Percentiles rank a stretch among this genome's conserved stretches.
These are phyloP conservation scores for Quercus aquifolioides DNA, from an alignment of 306 rosid species.

Conservation along the genomic window DNA sequence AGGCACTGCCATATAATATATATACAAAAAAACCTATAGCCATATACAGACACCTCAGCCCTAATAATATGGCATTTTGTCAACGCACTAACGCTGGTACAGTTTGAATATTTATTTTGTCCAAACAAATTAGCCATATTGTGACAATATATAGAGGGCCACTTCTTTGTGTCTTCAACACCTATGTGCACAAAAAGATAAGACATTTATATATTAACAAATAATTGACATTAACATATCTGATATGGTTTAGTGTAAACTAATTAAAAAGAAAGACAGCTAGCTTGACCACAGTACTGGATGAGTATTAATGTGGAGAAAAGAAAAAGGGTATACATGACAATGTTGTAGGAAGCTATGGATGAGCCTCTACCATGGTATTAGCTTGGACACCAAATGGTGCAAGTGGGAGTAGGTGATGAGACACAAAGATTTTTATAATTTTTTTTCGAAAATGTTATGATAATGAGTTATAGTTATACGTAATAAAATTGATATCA, in stretches of 20 bases:
- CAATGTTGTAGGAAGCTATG: too few relatives aligned
- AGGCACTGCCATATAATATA: too few relatives aligned
- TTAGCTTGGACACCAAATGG: too few relatives aligned
- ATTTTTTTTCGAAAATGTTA: too few relatives aligned
- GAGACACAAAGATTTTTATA: too few relatives aligned
- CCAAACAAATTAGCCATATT: background rate
- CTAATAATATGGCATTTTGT: background rate
- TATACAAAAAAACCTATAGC: background rate
- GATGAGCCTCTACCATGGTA: too few relatives aligned
- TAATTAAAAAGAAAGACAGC: background rate
- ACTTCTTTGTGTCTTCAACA: slow-evolving; percentile 9
- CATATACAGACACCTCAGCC: background rate
- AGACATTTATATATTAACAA: background rate
- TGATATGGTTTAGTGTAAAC: background rate
- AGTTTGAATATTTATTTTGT: background rate
- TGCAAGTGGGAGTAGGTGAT: too few relatives aligned
- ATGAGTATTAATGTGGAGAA: too few relatives aligned
- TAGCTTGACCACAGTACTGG: background rate
- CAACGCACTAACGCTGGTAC: slow-evolving; percentile 18
- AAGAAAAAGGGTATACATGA: too few relatives aligned
- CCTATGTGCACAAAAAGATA: background rate
- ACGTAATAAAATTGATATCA: too few relatives aligned
- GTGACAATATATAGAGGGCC: slow-evolving; percentile 1
- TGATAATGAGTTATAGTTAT: too few relatives aligned
- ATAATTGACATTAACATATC: background rate